A percentile compares a stretch with the other conserved stretches of the same genome.
These are phyloP conservation scores for Panicum virgatum DNA, from an alignment of 202 grass and related monocot species.

Conservation along the genomic window DNA sequence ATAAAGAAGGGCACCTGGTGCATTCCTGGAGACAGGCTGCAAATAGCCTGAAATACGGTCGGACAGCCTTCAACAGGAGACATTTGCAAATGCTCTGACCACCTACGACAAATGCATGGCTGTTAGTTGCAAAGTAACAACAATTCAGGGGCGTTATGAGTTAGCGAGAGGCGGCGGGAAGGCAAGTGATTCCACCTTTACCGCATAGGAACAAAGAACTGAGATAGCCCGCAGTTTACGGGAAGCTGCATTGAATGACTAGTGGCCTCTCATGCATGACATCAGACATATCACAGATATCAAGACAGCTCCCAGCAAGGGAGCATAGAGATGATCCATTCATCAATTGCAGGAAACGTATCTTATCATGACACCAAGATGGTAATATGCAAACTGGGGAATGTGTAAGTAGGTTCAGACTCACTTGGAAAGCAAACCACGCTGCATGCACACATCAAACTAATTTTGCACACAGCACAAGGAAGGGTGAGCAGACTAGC, in stretches of 20 bases:
- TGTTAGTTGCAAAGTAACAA: not conserved
- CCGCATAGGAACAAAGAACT: not conserved
- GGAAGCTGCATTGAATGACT: slow-evolving; percentile 12
- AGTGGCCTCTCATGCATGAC: not conserved
- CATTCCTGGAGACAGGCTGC: slow-evolving; percentile 69
- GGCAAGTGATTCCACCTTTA: not conserved
- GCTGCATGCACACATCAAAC: not conserved
- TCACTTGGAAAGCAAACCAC: too few species aligned
- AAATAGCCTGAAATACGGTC: slow-evolving; percentile 81
- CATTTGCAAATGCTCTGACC: slow-evolving; percentile 91
- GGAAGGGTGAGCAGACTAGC: not conserved
- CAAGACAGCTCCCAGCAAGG: not conserved
- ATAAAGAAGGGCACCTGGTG: slow-evolving; percentile 60
- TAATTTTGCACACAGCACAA: not conserved
- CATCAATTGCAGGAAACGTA: slow-evolving; percentile 2
- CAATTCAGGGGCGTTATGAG: not conserved
- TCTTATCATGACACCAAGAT: not conserved
- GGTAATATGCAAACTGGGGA: not conserved
- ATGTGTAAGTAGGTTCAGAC: not conserved
- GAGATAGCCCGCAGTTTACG: not conserved
- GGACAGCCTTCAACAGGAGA: slow-evolving; percentile 90
- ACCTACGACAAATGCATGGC: slow-evolving; percentile 48
- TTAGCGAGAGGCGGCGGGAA: not conserved
- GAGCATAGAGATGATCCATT: not conserved
- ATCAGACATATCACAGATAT: not conserved